Conservation (phyloP, 352 stramenopile species). For the Globisporangium cylindrosporum region DNA sequence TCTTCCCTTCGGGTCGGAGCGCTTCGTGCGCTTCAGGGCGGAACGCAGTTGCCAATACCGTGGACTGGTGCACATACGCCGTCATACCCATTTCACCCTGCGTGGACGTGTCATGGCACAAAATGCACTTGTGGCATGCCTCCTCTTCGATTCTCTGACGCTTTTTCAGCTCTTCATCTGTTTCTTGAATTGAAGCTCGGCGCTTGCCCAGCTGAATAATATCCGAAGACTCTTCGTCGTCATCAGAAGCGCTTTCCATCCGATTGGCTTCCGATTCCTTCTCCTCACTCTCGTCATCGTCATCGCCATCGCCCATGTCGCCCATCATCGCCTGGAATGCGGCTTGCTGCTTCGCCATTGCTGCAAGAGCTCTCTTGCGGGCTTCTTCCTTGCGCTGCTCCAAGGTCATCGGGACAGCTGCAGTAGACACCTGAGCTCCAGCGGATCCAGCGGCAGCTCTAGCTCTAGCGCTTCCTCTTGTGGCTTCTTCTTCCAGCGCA, state of each 20-base stretch:
- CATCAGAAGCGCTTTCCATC: slow-evolving; percentile 19
- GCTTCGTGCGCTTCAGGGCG: slow-evolving; percentile 68
- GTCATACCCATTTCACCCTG: slow-evolving; percentile 84
- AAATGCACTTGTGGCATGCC: slow-evolving; percentile 69
- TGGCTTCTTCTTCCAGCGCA: slow-evolving; percentile 32
- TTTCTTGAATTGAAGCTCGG: slow-evolving; percentile 31
- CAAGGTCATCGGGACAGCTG: slow-evolving; percentile 40
- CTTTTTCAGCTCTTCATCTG: slow-evolving; percentile 38
- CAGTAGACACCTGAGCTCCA: neutral
- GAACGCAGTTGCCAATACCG: slow-evolving; percentile 73
- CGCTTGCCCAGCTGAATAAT: slow-evolving; percentile 43
- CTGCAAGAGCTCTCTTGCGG: slow-evolving; percentile 67
- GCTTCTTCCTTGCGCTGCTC: slow-evolving; percentile 79
- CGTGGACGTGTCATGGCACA: slow-evolving; percentile 79
- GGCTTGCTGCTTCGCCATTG: slow-evolving; percentile 81
- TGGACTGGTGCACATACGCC: slow-evolving; percentile 86
- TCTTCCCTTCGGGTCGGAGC: slow-evolving; percentile 43
- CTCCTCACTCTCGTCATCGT: slow-evolving; percentile 30
- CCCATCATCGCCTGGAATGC: slow-evolving; percentile 85
- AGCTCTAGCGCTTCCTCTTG: slow-evolving; percentile 21
- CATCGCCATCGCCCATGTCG: slow-evolving; percentile 36
- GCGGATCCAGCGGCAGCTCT: slow-evolving; percentile 2
- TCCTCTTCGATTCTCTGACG: slow-evolving; percentile 43
- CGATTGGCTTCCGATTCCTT: slow-evolving; percentile 19
- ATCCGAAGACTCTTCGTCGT: slow-evolving; percentile 4